Percentiles rank a stretch among this genome's conserved stretches.
Evolutionary conservation across 768 basidiomycete species (phyloP).

Genomic region (Xerocomellus amylosporus): DNA sequence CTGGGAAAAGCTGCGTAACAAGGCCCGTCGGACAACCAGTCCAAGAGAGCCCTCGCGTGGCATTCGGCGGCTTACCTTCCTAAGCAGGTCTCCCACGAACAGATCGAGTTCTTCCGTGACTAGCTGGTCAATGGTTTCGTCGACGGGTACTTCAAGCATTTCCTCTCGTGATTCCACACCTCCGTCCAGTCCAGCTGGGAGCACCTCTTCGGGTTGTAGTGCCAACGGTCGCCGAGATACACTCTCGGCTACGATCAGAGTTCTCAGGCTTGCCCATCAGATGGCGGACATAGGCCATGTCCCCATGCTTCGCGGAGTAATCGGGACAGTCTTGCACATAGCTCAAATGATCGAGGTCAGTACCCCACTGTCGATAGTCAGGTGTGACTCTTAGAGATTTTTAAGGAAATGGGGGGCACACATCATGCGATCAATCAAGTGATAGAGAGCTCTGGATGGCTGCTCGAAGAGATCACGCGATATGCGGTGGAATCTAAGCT

Average conservation of each 20-base stretch:
- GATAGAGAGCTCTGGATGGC: conserved; percentile 12
- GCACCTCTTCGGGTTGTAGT: conserved; percentile 3
- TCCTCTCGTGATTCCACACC: background rate
- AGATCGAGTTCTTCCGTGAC: background rate
- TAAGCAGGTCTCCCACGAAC: background rate
- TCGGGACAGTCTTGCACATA: conserved; percentile 5
- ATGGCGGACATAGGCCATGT: conserved; percentile 2
- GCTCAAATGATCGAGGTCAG: conserved; percentile 12
- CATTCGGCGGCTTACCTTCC: background rate
- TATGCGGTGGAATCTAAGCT: background rate
- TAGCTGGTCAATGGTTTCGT: background rate
- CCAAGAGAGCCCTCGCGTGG: background rate
- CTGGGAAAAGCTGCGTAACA: conserved; percentile 4
- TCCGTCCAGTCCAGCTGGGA: background rate
- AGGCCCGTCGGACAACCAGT: background rate
- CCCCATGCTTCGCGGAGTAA: conserved; percentile 7
- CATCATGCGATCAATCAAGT: conserved; percentile 16
- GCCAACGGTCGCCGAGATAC: background rate
- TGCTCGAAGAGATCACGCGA: conserved; percentile 11
- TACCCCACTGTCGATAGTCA: background rate
- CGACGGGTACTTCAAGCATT: background rate
- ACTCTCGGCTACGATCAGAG: background rate
- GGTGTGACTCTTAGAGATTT: background rate
- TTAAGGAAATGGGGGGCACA: conserved; percentile 8
- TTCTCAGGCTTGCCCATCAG: conserved; percentile 8